Base-by-base conservation (phyloP, 2,329 filamentous ascomycete species). In the Fusarium praegraminearum region DNA sequence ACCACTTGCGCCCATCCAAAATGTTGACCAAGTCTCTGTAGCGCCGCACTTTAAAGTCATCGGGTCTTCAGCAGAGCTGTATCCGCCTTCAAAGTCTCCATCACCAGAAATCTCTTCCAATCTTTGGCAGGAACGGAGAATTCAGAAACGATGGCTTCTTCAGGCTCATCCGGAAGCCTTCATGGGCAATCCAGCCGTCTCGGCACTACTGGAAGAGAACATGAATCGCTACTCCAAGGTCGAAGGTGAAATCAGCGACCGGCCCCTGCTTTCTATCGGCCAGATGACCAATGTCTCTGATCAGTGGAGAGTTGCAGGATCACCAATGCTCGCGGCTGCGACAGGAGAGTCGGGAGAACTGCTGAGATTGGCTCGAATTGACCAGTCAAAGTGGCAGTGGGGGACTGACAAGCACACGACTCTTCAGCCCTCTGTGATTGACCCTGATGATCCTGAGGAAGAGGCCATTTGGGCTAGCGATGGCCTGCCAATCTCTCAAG, bases 321-420 rank as follows among this genome's bases (percentile, higher is more conserved):
- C 77, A 15, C 77, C 80, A 3, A 76, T 80, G 70, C 81, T 84
- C 64, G 86, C 81, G 65, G 84, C 80, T 72, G 84, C 80, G 7
- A 80, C 84, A 4, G 90, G 90, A n/a, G 82, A 84, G 50, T 84
- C 83, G 16, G 87, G 88, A 2, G 86, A 90, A 67, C 78, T 86
- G 2, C 78, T 93, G 12, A 86, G 86, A 4, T 74, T 93, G 4
- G 77, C 84, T 7, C 80, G 82, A 9, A 76, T 90, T 6, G 80
- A 82, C 5, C 76, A 83, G 24, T 84, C 87, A 49, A 80, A 80
- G 49, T 86, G 85, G 79, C 81, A 83, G n/a, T 91, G 89, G 88
- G 78, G 76, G 1, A 75, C 78, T 5, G 78, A 85, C 36, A 78
- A 80, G 36, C 81, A 81, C 40, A 76, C 82, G 2, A 83, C 80